A percentile compares a stretch with the other conserved stretches of the same genome.
These are phyloP conservation scores for Ophiosphaerella herpotricha DNA, from an alignment of 2,329 filamentous ascomycete species.

Conservation along the genomic window DNA sequence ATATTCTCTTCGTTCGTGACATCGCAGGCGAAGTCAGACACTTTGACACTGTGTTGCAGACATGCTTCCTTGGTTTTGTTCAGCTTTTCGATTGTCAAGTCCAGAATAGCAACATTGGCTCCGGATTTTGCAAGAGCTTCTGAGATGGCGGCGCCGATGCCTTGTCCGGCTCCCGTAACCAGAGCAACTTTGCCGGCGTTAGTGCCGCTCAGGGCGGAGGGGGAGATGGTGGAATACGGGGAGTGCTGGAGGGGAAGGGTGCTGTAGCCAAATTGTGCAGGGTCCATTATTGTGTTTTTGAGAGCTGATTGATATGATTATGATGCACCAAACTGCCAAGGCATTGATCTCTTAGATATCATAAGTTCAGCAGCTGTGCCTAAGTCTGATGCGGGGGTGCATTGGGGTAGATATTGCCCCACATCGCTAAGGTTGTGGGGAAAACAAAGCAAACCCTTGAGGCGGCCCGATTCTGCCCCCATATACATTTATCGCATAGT, in stretches of 20 bases:
- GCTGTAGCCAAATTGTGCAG: conserved; percentile 26
- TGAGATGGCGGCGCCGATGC: conserved; percentile 36
- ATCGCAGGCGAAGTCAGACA: conserved; percentile 26
- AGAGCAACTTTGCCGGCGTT: conserved; percentile 33
- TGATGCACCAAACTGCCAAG: too few relatives aligned
- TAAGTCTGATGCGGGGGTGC: conserved; percentile 6
- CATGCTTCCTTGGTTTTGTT: conserved; percentile 28
- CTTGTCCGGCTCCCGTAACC: conserved; percentile 33
- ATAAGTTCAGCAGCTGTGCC: background rate
- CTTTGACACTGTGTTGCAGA: conserved; percentile 22
- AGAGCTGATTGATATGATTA: background rate
- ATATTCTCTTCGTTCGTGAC: conserved; percentile 23
- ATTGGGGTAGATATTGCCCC: conserved; percentile 9
- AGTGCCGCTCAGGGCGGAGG: conserved; percentile 16
- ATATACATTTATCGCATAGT: too few relatives aligned
- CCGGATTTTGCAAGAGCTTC: conserved; percentile 33
- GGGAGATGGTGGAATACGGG: conserved; percentile 22
- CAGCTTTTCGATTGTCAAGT: conserved; percentile 24
- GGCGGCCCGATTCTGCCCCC: background rate
- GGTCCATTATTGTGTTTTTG: conserved; percentile 19
- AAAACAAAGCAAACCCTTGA: background rate
- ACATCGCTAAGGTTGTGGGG: conserved; percentile 5
- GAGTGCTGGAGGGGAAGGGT: conserved; percentile 22
- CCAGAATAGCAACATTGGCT: conserved; percentile 32
- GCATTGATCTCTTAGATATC: background rate